A percentile compares a stretch with the other conserved stretches of the same genome.
Evolutionary conservation across 441 rosid genomes (phyloP).

Genomic region (Arabidopsis hybrid): DNA sequence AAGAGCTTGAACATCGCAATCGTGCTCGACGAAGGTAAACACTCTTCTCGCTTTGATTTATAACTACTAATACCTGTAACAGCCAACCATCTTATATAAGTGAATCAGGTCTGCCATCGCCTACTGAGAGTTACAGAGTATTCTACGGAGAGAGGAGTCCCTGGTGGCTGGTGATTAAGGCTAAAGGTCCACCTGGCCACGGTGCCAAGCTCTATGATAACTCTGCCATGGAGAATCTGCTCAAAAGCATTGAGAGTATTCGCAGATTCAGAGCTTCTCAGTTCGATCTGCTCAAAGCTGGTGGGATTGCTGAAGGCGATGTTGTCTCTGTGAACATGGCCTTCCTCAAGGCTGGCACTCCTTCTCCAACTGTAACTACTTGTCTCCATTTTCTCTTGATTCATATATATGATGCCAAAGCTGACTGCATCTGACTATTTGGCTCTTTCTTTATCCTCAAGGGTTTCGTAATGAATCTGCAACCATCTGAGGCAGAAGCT

Average conservation of each 20-base stretch:
- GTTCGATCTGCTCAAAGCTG: constrained; percentile 88
- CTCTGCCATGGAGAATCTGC: constrained; percentile 90
- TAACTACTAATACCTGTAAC: too few species aligned
- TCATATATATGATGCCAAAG: background rate
- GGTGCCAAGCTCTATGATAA: constrained; percentile 95
- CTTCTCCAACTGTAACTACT: constrained; percentile 76
- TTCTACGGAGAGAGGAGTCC: constrained; percentile 88
- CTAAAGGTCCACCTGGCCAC: constrained; percentile 91
- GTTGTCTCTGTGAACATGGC: constrained; percentile 85
- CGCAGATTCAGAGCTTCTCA: constrained; percentile 93
- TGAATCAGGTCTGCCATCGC: constrained; percentile 58
- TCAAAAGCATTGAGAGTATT: constrained; percentile 80
- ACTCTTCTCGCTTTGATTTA: background rate
- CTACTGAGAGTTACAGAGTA: constrained; percentile 64
- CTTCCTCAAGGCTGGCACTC: constrained; percentile 91
- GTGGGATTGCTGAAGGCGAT: constrained; percentile 83
- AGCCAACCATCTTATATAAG: background rate
- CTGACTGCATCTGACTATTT: constrained; percentile 1
- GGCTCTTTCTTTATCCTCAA: constrained; percentile 24
- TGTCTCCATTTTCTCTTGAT: background rate
- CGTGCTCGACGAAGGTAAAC: constrained; percentile 90
- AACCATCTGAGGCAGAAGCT: constrained; percentile 98
- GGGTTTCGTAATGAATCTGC: constrained; percentile 98
- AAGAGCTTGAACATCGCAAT: constrained; percentile 71
- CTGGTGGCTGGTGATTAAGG: constrained; percentile 90